Percentiles rank a stretch among this genome's conserved stretches.
These are phyloP conservation scores for Phenoliferia sp. DNA, from an alignment of 1,284 basidiomycete species.

Conservation along the genomic window DNA sequence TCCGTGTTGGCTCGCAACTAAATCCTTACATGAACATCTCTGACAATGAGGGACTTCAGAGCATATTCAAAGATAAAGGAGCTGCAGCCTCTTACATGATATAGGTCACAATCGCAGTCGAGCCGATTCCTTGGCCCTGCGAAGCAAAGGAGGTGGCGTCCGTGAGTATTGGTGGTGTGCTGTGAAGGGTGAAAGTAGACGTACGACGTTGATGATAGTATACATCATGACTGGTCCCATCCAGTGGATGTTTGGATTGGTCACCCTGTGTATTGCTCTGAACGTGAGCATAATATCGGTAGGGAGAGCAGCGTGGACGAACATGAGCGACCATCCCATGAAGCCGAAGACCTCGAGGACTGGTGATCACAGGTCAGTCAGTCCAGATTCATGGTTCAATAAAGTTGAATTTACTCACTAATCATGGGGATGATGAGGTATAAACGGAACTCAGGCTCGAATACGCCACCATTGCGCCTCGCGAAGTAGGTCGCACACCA, in stretches of 20 bases:
- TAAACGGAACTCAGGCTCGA: conserved; percentile 52
- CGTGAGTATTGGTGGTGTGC: no score
- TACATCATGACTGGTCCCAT: not conserved
- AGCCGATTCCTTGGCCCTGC: not conserved
- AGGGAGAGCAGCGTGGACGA: not conserved
- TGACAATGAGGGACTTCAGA: not conserved
- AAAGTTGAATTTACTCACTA: no score
- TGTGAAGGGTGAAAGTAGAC: not conserved
- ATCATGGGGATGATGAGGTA: conserved; percentile 43
- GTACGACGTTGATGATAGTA: not conserved
- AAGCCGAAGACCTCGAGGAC: not conserved
- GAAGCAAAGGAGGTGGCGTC: no score
- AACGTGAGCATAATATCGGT: not conserved
- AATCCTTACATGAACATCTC: not conserved
- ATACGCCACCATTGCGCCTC: conserved; percentile 48
- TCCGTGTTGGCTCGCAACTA: not conserved
- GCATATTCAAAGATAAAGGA: not conserved
- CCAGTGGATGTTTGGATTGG: not conserved
- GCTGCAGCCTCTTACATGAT: not conserved
- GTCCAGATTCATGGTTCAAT: no score
- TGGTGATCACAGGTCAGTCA: no score
- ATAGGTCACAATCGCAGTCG: not conserved
- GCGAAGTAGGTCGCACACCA: conserved; percentile 48
- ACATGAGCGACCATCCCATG: not conserved
- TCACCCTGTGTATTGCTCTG: not conserved